Evolutionary conservation across 2,329 filamentous ascomycete genomes (phyloP).

Genomic region (Epichloe baconii): DNA sequence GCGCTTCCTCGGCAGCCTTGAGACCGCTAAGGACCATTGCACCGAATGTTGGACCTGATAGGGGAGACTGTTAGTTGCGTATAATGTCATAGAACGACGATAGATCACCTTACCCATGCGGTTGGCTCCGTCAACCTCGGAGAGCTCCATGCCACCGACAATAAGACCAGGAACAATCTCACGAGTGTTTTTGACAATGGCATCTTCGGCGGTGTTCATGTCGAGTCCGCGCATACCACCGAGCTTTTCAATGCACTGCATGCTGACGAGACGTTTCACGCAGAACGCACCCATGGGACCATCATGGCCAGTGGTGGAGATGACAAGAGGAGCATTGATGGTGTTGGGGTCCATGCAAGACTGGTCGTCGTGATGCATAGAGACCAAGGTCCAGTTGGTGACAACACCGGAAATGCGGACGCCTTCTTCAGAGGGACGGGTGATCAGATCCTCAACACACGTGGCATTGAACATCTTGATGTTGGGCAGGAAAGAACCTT

Average conservation of each 20-base stretch:
- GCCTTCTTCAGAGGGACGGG: conserved; percentile 44
- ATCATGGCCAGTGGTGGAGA: conserved; percentile 86
- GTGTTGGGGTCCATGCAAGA: conserved; percentile 97
- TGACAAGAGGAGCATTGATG: conserved; percentile 80
- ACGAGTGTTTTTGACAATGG: conserved; percentile 82
- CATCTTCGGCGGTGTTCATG: conserved; percentile 84
- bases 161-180: conserved; percentile 81
- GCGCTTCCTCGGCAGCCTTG: conserved; percentile 80
- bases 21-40: conserved; percentile 81
- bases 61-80: background rate
- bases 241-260: conserved; percentile 70
- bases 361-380: conserved; percentile 78
- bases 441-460: conserved; percentile 84
- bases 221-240: conserved; percentile 89
- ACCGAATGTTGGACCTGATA: conserved; percentile 58
- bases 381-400: conserved; percentile 89
- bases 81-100: background rate
- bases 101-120: conserved; percentile 52
- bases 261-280: conserved; percentile 81
- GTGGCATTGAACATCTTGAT: conserved; percentile 96
- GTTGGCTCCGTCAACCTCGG: conserved; percentile 81
- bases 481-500: conserved; percentile 79
- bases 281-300: conserved; percentile 83
- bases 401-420: conserved; percentile 78
- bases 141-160: conserved; percentile 90